Conservation (phyloP, 371 early-diverging fungal genomes). For the Capniomyces stellatus region DNA sequence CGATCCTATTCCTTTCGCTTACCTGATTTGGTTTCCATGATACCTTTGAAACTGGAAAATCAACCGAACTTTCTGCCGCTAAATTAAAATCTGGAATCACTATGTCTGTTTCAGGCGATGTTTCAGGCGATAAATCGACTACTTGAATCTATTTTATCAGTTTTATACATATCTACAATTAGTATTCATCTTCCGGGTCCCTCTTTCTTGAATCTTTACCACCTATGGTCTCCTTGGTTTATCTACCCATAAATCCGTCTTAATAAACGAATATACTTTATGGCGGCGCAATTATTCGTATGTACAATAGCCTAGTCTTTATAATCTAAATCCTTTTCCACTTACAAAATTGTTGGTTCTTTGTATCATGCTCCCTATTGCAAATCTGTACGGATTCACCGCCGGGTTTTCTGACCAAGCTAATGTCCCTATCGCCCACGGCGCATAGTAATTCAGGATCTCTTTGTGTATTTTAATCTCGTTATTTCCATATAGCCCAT, state of each 20-base stretch:
- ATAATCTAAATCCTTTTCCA: neutral
- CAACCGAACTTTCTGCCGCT: constrained; percentile 58
- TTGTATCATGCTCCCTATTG: constrained; percentile 66
- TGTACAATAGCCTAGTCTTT: neutral
- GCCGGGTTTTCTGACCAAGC: constrained; percentile 59
- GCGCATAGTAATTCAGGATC: constrained; percentile 64
- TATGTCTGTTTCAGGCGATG: constrained; percentile 8
- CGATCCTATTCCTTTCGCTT: constrained; percentile 7
- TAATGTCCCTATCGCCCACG: constrained; percentile 71
- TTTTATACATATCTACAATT: no score
- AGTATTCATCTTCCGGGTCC: no score
- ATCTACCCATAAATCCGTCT: neutral
- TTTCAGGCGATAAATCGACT: constrained; percentile 18
- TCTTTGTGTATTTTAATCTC: constrained; percentile 32
- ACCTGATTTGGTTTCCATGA: constrained; percentile 72
- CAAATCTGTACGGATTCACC: constrained; percentile 39
- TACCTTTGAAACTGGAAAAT: constrained; percentile 78
- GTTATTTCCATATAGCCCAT: neutral
- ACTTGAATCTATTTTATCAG: constrained; percentile 1
- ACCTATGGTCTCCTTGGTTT: no score
- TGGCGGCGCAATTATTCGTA: neutral
- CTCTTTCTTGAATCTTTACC: no score
- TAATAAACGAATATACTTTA: neutral
- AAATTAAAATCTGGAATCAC: constrained; percentile 37
- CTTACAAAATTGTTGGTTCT: constrained; percentile 35